Percentiles rank a stretch among this genome's conserved stretches.
phyloP scores from a whole-genome alignment of 495 filamentous ascomycete species.

The Aspergillus carlsbadensis region DNA sequence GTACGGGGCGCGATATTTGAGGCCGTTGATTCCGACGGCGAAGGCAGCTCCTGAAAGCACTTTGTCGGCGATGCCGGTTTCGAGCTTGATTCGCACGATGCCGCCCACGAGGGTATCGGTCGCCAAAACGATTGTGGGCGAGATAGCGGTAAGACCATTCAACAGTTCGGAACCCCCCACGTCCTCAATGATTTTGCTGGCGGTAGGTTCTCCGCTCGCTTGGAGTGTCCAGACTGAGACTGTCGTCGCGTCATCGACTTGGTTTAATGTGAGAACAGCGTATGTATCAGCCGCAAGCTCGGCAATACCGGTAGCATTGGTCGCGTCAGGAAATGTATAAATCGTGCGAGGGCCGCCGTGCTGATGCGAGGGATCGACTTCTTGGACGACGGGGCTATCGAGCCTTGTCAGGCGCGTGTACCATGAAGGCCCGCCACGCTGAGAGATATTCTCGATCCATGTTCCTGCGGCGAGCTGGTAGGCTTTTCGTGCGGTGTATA shows the following conservation, averaged over 20 bases:
- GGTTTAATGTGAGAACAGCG: not conserved
- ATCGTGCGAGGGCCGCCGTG: not conserved
- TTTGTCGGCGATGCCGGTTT: not conserved
- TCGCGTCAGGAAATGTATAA: slow-evolving; percentile 2
- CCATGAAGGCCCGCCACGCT: not conserved
- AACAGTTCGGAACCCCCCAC: not conserved
- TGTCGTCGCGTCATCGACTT: not conserved
- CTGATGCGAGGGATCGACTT: slow-evolving; percentile 6
- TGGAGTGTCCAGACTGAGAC: not conserved
- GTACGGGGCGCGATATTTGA: not conserved
- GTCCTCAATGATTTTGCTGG: not conserved
- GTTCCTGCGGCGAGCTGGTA: slow-evolving; percentile 1
- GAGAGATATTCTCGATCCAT: slow-evolving; percentile 1
- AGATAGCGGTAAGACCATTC: not conserved
- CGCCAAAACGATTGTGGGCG: not conserved
- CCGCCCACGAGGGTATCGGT: not conserved
- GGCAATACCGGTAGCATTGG: not conserved
- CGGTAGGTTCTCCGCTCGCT: not conserved
- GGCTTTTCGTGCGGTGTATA: not conserved
- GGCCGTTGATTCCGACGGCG: not conserved
- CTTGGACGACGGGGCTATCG: not conserved
- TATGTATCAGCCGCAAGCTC: not conserved
- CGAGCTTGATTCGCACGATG: not conserved
- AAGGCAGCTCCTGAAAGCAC: not conserved
- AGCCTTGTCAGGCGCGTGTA: not conserved